Conservation (phyloP, 2,329 filamentous ascomycete species). For the Stagonosporopsis rhizophila region DNA sequence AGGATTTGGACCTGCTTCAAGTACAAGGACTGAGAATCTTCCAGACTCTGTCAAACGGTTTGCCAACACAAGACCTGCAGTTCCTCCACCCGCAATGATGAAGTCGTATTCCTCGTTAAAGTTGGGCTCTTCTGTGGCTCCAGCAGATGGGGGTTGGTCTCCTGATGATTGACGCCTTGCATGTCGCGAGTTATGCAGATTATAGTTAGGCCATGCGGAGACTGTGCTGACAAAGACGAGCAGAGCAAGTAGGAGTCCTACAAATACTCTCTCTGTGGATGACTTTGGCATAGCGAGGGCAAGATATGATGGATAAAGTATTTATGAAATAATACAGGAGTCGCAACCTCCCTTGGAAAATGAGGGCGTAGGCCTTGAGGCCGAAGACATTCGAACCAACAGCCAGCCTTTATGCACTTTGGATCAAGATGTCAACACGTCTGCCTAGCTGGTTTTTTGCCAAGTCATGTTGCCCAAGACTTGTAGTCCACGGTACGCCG, state of each 20-base stretch:
- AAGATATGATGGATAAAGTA: background rate
- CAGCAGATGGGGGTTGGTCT: slow-evolving; percentile 15
- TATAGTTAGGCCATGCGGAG: slow-evolving; percentile 25
- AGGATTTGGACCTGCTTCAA: slow-evolving; percentile 43
- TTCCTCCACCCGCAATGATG: slow-evolving; percentile 31
- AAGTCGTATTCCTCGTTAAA: slow-evolving; percentile 33
- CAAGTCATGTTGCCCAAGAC: slow-evolving; percentile 9
- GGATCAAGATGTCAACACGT: background rate
- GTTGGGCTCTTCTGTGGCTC: slow-evolving; percentile 8
- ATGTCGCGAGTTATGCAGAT: slow-evolving; percentile 21
- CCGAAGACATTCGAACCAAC: background rate
- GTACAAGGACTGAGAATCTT: slow-evolving; percentile 37
- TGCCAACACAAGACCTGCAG: slow-evolving; percentile 37
- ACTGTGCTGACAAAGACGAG: slow-evolving; percentile 14
- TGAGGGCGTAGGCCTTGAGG: background rate
- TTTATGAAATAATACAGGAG: background rate
- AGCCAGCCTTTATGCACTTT: background rate
- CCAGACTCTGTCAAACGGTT: slow-evolving; percentile 35
- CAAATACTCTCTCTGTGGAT: slow-evolving; percentile 9
- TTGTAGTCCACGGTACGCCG: slow-evolving; percentile 1
- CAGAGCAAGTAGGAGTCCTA: slow-evolving; percentile 14
- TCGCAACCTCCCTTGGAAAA: background rate
- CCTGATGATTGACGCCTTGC: slow-evolving; percentile 22
- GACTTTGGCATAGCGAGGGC: slow-evolving; percentile 5
- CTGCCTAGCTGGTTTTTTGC: background rate